Evolutionary conservation across 2,329 filamentous ascomycete genomes (phyloP), one percentile per base, ranked within the genome.

Genomic region (Grosmannia clavigera): DNA sequence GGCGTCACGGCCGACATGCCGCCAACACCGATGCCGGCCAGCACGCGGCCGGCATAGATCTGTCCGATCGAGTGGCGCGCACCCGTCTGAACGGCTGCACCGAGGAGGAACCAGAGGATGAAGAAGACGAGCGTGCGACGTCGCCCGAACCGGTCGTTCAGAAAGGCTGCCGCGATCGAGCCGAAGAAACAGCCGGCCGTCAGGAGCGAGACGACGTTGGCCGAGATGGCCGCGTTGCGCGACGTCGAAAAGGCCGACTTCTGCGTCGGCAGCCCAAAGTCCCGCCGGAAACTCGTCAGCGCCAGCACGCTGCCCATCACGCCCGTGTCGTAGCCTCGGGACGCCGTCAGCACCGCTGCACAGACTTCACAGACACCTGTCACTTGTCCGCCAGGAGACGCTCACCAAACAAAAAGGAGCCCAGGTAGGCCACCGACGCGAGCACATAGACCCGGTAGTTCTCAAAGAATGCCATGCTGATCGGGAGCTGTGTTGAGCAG

Each of bases 191-290:
- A 48, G 40, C 55, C 55, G 7, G 55, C 55, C 46, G 46, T 58
- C 56, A 58, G 56, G 29, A 58, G 56, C 19, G 56, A 58, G 10
- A 58, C 56, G 10, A 58, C 56, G 31, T 58, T 58, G 43, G 46
- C 56, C 29, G 46, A 46, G 11, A 51, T 58, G 19, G 29, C 11
- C 3, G 56, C 19, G 46, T 58, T 80, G 62, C 76, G 75, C 73
- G 87, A 87, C 16, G 86, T 79, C 1, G 79, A 83, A 0, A 83
- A 58, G 11, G 56, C 46, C 19, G 56, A 50, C 46, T 38, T 27
- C 29, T 35, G n/a, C 33, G 46, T 58, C 43, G 56, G 56, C 56
- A 58, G 56, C 29, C 56, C 56, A 58, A 58, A 58, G 56, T 58
- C 56, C 9, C 10, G 5, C 9, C 31, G 43, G 56, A 58, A 58